A percentile compares a stretch with the other conserved stretches of the same genome.
These are phyloP conservation scores for Pseudogymnoascus sp. DNA, from an alignment of 2,329 filamentous ascomycete species.

Conservation along the genomic window DNA sequence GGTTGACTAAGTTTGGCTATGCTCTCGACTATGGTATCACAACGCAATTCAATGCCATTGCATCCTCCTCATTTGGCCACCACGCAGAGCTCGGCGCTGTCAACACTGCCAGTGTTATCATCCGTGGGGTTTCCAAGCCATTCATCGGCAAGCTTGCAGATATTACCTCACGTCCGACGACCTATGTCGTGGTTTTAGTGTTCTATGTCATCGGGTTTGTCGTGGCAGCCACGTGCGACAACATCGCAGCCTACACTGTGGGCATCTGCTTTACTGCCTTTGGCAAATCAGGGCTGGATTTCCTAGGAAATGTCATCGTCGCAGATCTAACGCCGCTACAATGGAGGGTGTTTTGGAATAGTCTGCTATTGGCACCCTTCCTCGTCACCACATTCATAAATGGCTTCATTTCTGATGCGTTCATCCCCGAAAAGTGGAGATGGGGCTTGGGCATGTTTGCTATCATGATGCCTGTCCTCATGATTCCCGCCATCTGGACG, in stretches of 20 bases:
- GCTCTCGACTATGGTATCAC: neutral
- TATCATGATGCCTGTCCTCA: conserved; percentile 20
- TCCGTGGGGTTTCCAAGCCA: neutral
- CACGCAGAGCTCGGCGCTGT: neutral
- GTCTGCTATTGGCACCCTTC: neutral
- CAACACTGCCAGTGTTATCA: neutral
- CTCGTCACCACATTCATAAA: conserved; percentile 17
- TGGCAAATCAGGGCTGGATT: neutral
- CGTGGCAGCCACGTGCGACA: conserved; percentile 3
- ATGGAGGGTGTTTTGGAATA: neutral
- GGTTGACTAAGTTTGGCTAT: neutral
- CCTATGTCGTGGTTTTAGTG: conserved; percentile 32
- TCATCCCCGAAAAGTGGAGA: conserved; percentile 27
- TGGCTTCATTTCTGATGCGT: conserved; percentile 34
- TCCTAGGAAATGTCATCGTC: neutral
- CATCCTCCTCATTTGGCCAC: neutral
- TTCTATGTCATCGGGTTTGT: conserved; percentile 34
- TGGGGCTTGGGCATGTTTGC: conserved; percentile 24
- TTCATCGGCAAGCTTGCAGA: conserved; percentile 26
- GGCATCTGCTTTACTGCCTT: neutral
- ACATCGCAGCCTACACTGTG: neutral
- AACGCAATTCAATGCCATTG: neutral
- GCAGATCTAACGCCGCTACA: neutral
- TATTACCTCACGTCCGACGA: conserved; percentile 25
- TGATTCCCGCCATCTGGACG: conserved; percentile 22